These are phyloP conservation scores for Fusarium bactridioides DNA, from an alignment of 2,329 filamentous ascomycete species.

Conservation along the genomic window DNA sequence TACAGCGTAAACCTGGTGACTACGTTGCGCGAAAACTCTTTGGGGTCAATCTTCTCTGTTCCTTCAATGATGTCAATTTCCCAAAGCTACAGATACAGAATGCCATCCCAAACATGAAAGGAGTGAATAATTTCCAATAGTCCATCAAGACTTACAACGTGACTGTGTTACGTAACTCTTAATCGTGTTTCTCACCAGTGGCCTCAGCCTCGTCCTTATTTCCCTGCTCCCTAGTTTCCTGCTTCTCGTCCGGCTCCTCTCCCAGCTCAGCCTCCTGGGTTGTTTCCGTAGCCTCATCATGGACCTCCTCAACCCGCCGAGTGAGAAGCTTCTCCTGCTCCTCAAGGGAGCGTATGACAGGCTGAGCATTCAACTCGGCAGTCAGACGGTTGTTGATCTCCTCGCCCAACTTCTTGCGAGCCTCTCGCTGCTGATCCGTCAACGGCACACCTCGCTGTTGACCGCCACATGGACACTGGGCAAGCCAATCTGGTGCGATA, in stretches of 20 bases:
- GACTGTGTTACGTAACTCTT: fast-evolving
- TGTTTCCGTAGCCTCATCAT: not conserved
- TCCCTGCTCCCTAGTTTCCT: fast-evolving
- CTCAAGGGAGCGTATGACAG: not conserved
- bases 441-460: fast-evolving
- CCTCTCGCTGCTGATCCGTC: not conserved
- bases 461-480: not conserved
- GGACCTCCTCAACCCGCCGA: not conserved
- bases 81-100: too few relatives aligned
- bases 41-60: fast-evolving
- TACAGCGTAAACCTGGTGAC: too few relatives aligned
- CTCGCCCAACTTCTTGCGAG: not conserved
- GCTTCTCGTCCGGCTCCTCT: fast-evolving
- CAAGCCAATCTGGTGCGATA: not conserved
- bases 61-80: not conserved
- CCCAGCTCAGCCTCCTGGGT: fast-evolving
- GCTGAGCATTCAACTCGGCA: too few relatives aligned
- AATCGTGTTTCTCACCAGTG: not conserved
- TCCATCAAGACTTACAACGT: fast-evolving
- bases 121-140: fast-evolving
- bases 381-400: not conserved
- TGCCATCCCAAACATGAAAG: not conserved
- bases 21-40: not conserved
- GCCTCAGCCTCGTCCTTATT: fast-evolving
- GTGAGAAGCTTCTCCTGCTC: not conserved